Conservation (phyloP, 371 early-diverging fungal species). For the Apophysomyces trapeziformis region DNA sequence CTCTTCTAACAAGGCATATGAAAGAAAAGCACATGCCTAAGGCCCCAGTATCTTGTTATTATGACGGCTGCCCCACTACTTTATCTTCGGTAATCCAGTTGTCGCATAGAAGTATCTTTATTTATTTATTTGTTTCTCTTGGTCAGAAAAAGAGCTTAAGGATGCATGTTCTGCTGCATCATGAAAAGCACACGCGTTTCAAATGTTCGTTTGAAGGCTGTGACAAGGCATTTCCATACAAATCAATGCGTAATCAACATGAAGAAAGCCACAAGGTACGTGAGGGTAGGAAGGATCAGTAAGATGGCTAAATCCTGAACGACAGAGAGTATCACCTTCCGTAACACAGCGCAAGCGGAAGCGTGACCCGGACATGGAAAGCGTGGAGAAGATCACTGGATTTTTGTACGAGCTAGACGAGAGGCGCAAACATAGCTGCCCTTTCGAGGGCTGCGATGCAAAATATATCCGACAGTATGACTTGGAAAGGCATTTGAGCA, state of each 20-base stretch:
- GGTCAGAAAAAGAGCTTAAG: constrained; percentile 29
- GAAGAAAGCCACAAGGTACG: constrained; percentile 34
- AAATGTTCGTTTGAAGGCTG: constrained; percentile 56
- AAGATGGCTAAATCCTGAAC: not conserved
- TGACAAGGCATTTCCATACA: constrained; percentile 54
- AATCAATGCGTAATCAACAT: constrained; percentile 60
- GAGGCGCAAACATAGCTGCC: constrained; percentile 17
- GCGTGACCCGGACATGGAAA: constrained; percentile 1
- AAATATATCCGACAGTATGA: constrained; percentile 24
- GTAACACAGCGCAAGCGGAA: constrained; percentile 11
- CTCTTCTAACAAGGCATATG: constrained; percentile 46
- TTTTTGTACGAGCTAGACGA: constrained; percentile 17
- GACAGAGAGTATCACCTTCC: constrained; percentile 2
- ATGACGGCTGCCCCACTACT: constrained; percentile 49
- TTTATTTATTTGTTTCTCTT: not conserved
- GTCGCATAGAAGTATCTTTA: no score
- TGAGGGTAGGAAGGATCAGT: not conserved
- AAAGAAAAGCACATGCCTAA: constrained; percentile 41
- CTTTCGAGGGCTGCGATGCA: constrained; percentile 21
- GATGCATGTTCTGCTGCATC: constrained; percentile 46
- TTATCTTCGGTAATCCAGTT: constrained; percentile 33
- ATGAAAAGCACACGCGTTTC: constrained; percentile 39
- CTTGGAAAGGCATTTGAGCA: constrained; percentile 24
- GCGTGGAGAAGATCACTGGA: constrained; percentile 19
- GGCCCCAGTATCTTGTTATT: constrained; percentile 39